Base-by-base conservation (phyloP, 164 flowering plant genomes). In the Vitis rotundifolia region DNA sequence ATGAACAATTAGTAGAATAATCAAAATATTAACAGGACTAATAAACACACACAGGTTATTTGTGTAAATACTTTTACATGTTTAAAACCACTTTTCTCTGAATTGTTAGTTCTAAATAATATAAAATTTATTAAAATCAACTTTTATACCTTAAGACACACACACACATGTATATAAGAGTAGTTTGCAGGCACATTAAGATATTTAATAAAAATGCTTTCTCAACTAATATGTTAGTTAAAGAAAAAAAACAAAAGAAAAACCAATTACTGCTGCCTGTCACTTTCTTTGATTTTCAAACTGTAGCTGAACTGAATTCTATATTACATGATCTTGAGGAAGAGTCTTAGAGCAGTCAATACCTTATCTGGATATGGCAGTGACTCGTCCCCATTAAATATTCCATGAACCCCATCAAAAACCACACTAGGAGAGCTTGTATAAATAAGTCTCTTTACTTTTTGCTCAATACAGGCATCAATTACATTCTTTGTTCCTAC, bases 401-500 rank as follows among this genome's bases (percentile, higher is more conserved):
- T 89, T 57, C 89, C 89, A 73, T 88, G 91, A 60, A 93, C 81
- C 67, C 99, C 99, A 81, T 95, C 99, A 85, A 90, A 93, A 31
- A 95, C 97, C 66, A 95, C 99, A 75, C 99, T 95, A 6, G 99
- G 87, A 70, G 99, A 95, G 72, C 99, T 95, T 8, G 99, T 95
- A 74, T 85, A 89, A 29, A 95, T 84, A 66, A 95, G 92, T 74
- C 94, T 80, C 82, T 87, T 93, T 9, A 93, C 94, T 72, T 89
- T 85, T 66, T 76, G 75, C 82, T 91, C 92, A 62, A 83, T 54
- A 77, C 99, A 93, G 26, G 98, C 96, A 76, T 89, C 94, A 76
- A 95, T 91, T 8, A 95, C 85, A 76, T 91, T 91, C 79, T 82
- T 84, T 1, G 98, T 90, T 68, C 97, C 97, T 94, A 74, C 50